Conservation (phyloP, 495 filamentous ascomycete species). For the Letharia columbiana region DNA sequence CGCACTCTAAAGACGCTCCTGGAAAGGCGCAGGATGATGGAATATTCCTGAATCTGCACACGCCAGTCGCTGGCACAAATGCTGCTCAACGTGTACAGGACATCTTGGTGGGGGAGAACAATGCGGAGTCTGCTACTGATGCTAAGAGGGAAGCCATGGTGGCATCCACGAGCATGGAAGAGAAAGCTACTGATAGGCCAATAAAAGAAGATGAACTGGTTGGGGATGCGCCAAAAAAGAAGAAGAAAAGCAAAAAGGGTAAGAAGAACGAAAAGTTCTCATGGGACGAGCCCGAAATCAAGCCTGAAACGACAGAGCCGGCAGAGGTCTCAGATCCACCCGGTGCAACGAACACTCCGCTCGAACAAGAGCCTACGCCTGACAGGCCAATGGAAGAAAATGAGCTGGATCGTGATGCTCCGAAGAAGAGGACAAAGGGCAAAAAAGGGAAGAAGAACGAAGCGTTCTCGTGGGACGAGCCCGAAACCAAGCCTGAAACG, state of each 20-base stretch:
- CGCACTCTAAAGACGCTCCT: background rate
- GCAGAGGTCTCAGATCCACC: background rate
- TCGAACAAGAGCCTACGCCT: background rate
- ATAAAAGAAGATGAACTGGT: constrained; percentile 2
- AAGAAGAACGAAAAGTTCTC: constrained; percentile 36
- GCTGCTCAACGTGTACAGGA: constrained; percentile 1
- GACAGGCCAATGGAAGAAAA: background rate
- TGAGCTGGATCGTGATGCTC: constrained; percentile 6
- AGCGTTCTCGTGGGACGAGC: constrained; percentile 26
- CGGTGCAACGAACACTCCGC: background rate
- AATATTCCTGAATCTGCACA: background rate
- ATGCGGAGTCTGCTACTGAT: constrained; percentile 2
- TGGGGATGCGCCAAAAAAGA: constrained; percentile 19
- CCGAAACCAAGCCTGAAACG: constrained; percentile 2
- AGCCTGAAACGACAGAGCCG: constrained; percentile 15
- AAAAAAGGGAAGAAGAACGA: constrained; percentile 40
- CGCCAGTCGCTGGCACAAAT: background rate
- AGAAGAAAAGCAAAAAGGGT: constrained; percentile 32
- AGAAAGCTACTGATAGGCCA: background rate
- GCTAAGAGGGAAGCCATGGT: constrained; percentile 12
- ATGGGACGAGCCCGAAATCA: constrained; percentile 22
- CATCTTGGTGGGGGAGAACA: background rate
- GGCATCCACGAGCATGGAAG: background rate
- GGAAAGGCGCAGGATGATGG: background rate
- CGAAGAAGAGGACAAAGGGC: constrained; percentile 28